Percentiles rank a stretch among this genome's conserved stretches.
These are phyloP conservation scores for Catunica adiposa DNA, from an alignment of 2,329 filamentous ascomycete genomes.

Conservation along the genomic window DNA sequence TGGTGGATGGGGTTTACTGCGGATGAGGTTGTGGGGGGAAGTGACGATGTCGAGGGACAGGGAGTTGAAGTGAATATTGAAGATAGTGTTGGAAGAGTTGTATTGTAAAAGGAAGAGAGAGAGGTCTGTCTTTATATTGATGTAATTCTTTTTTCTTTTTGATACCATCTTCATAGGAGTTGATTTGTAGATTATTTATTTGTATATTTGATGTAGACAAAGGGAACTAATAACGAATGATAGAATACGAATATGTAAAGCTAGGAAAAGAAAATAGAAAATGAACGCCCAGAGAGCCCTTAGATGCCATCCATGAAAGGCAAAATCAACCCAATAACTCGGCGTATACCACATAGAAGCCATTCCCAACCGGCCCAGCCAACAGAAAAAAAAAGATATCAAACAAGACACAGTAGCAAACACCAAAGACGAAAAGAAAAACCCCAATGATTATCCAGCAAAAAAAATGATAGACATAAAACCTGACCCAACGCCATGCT, in stretches of 20 bases:
- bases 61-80: background rate
- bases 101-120: background rate
- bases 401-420: background rate
- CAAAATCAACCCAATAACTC: background rate
- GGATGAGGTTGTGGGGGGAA: slow-evolving; percentile 7
- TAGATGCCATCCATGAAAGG: background rate
- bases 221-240: background rate
- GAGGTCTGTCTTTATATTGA: background rate
- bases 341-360: background rate
- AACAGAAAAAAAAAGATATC: background rate
- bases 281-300: background rate
- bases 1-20: slow-evolving; percentile 12
- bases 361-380: background rate
- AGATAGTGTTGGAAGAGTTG: background rate
- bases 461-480: slow-evolving; percentile 1
- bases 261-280: background rate
- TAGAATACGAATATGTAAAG: background rate
- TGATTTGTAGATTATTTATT: background rate
- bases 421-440: background rate
- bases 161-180: background rate
- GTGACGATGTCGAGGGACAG: background rate
- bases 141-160: background rate
- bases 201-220: background rate
- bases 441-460: background rate
- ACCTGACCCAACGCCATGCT: background rate